Conservation (phyloP, 1,284 basidiomycete genomes). For the Hemileia vastatrix region DNA sequence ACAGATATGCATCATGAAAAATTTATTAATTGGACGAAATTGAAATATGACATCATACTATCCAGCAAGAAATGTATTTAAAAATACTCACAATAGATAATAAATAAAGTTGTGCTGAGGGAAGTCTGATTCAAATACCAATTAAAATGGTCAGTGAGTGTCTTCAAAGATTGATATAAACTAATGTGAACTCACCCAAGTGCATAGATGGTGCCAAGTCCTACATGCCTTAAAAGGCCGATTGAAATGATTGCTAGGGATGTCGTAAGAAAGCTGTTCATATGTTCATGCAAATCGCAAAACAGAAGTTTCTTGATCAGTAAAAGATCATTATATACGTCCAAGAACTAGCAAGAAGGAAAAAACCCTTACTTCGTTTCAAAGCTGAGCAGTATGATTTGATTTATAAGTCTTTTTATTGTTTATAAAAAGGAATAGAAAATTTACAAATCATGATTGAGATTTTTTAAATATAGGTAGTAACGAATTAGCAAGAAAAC, state of each 20-base stretch:
- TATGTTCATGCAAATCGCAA: not conserved
- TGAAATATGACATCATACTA: not conserved
- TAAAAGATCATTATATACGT: too few relatives aligned
- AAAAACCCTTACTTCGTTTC: constrained; percentile 3
- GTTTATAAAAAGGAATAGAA: too few relatives aligned
- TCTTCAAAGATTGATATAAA: not conserved
- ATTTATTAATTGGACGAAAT: not conserved
- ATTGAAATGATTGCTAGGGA: constrained; percentile 11
- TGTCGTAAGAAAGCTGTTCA: constrained; percentile 11
- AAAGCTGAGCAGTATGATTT: constrained; percentile 11
- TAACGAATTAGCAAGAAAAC: constrained; percentile 2
- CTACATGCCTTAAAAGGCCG: constrained; percentile 5
- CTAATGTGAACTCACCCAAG: not conserved
- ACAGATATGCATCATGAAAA: not conserved
- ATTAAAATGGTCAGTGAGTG: not conserved
- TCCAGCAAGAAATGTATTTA: not conserved
- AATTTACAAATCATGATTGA: too few relatives aligned
- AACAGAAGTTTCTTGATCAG: too few relatives aligned
- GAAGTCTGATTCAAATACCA: not conserved
- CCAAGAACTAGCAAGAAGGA: not conserved
- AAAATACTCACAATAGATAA: constrained; percentile 11
- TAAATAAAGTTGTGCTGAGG: constrained; percentile 10
- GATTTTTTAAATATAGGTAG: too few relatives aligned
- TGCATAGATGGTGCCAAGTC: constrained; percentile 8
- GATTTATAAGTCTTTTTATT: constrained; percentile 16